phyloP scores from a whole-genome alignment of 768 basidiomycete species.

The Suillus subaureus region DNA sequence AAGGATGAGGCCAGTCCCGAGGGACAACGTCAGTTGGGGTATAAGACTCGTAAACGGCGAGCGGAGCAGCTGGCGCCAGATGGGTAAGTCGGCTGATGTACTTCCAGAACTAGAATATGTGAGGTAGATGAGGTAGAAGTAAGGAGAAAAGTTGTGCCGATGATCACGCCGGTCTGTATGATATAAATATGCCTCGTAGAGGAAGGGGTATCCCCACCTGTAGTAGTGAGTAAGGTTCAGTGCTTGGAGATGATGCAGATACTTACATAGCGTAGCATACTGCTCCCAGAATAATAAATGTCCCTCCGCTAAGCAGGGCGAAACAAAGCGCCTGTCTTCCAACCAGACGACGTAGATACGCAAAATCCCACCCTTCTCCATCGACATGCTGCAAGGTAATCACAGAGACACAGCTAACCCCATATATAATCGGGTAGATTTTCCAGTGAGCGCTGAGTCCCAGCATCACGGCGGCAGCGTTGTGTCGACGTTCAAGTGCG shows the following conservation, averaged over 20 bases:
- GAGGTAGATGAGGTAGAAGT: constrained; percentile 95
- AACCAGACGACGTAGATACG: constrained; percentile 43
- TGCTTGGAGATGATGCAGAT: constrained; percentile 11
- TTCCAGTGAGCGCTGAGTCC: constrained; percentile 95
- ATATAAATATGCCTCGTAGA: constrained; percentile 91
- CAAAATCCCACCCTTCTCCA: constrained; percentile 22
- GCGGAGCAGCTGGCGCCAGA: constrained; percentile 50
- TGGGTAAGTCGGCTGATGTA: constrained; percentile 21
- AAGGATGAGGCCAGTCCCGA: constrained; percentile 75
- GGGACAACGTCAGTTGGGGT: constrained; percentile 76
- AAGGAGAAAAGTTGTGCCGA: constrained; percentile 97
- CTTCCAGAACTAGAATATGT: constrained; percentile 57
- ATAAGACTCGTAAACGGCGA: constrained; percentile 83
- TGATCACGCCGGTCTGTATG: constrained; percentile 91
- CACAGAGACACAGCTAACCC: constrained; percentile 61
- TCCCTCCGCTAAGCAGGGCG: constrained; percentile 62
- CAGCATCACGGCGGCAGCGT: constrained; percentile 66
- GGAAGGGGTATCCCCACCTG: constrained; percentile 95
- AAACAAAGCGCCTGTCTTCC: constrained; percentile 65
- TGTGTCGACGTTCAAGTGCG: constrained; percentile 61
- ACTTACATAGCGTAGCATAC: constrained; percentile 78
- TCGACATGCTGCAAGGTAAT: constrained; percentile 27
- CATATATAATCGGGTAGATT: constrained; percentile 94
- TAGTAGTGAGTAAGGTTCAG: constrained; percentile 6
- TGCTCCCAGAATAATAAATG: constrained; percentile 63